Conservation (phyloP, 2,329 filamentous ascomycete species). For the Penicillium griseofulvum region DNA sequence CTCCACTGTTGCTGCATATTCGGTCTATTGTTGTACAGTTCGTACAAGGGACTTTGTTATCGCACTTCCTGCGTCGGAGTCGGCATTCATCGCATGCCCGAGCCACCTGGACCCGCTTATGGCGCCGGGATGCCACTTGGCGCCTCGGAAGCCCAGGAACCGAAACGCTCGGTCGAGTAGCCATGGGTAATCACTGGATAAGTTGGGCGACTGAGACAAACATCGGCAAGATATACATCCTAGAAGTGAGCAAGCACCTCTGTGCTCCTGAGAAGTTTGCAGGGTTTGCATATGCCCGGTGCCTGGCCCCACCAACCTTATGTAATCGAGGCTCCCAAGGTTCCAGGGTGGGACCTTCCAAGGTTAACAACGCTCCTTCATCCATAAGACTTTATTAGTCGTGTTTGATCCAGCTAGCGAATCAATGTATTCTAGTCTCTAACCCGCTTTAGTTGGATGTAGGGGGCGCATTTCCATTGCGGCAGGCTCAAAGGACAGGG, state of each 20-base stretch:
- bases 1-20: neutral
- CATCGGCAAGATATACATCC: neutral
- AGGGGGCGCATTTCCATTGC: too few relatives aligned
- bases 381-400: neutral
- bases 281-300: neutral
- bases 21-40: neutral
- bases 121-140: neutral
- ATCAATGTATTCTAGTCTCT: too few relatives aligned
- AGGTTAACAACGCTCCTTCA: too few relatives aligned
- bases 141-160: neutral
- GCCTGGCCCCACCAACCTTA: neutral
- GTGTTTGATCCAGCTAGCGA: too few relatives aligned
- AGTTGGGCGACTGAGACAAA: neutral
- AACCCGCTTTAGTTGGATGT: too few relatives aligned
- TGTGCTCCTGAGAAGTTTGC: neutral
- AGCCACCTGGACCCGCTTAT: neutral
- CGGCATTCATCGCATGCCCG: slow-evolving; percentile 2
- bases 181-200: neutral
- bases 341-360: too few relatives aligned
- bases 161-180: neutral
- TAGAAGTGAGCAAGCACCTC: neutral
- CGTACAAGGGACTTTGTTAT: neutral
- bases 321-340: too few relatives aligned
- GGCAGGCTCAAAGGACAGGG: too few relatives aligned
- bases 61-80: slow-evolving; percentile 1